Conservation (phyloP, 805 yeast genomes). For the Wickerhamiella lipophila region DNA sequence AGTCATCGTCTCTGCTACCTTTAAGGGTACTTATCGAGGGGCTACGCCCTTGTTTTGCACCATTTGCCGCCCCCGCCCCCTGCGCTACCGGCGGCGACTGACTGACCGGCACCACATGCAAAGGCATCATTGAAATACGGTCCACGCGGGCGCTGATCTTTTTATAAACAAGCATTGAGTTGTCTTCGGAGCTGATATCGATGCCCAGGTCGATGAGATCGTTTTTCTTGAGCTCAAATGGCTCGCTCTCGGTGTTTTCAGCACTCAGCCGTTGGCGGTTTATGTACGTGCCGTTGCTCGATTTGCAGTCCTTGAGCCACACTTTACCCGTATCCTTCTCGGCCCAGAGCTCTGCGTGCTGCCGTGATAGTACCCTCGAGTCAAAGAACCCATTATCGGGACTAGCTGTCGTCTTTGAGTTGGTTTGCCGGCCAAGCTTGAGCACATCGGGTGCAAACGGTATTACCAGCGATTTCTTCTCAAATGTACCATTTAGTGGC, state of each 20-base stretch:
- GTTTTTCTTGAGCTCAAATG: constrained; percentile 55
- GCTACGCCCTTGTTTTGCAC: constrained; percentile 5
- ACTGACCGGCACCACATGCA: constrained; percentile 21
- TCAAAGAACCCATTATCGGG: constrained; percentile 86
- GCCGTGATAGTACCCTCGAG: constrained; percentile 81
- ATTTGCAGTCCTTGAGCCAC: constrained; percentile 71
- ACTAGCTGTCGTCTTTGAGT: constrained; percentile 38
- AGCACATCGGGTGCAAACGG: constrained; percentile 74
- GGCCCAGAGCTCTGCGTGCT: constrained; percentile 82
- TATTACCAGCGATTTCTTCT: constrained; percentile 60
- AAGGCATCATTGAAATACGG: constrained; percentile 47
- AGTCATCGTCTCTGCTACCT: constrained; percentile 4
- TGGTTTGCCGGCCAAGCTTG: constrained; percentile 78
- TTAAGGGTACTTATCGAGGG: constrained; percentile 10
- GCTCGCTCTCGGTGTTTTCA: constrained; percentile 40
- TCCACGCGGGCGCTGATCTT: constrained; percentile 78
- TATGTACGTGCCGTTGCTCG: constrained; percentile 89
- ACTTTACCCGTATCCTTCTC: constrained; percentile 52
- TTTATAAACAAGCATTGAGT: constrained; percentile 54
- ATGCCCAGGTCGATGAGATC: constrained; percentile 92
- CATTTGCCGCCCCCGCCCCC: too few species aligned
- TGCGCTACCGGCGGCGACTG: neutral
- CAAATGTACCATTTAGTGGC: constrained; percentile 73
- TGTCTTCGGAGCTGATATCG: constrained; percentile 44
- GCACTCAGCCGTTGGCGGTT: constrained; percentile 58